A percentile compares a stretch with the other conserved stretches of the same genome.
Conservation (phyloP, 2,329 filamentous ascomycete species). For the Talaromyces sp. region DNA sequence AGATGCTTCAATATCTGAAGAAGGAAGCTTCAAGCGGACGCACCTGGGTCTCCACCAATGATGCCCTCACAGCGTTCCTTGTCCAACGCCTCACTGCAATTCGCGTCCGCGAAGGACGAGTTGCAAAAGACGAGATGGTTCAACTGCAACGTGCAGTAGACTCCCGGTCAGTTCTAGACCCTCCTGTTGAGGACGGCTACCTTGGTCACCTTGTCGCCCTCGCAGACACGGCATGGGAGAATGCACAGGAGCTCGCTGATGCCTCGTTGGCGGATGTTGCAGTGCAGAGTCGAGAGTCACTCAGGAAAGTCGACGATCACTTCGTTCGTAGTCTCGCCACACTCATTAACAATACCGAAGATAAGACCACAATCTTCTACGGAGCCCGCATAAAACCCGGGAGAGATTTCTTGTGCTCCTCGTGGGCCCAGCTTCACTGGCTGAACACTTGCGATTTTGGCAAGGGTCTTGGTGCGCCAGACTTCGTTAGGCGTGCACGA, state of each 20-base stretch:
- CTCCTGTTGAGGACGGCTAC: not conserved
- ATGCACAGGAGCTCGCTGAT: not conserved
- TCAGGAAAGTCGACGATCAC: not conserved
- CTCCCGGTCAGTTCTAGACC: not conserved
- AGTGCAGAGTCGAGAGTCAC: not conserved
- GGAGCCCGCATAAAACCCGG: not conserved
- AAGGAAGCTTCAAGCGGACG: not conserved
- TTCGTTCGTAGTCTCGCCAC: not conserved
- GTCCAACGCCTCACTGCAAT: not conserved
- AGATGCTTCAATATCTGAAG: not conserved
- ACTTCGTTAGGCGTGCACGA: not conserved
- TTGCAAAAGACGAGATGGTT: not conserved
- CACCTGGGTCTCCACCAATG: not conserved
- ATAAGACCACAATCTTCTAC: not conserved
- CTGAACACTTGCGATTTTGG: not conserved
- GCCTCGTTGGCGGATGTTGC: not conserved
- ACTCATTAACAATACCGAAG: not conserved
- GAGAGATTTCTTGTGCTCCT: not conserved
- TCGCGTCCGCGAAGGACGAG: not conserved
- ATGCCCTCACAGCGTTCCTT: not conserved
- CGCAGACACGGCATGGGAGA: not conserved
- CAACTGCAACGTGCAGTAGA: not conserved
- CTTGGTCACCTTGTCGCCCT: not conserved
- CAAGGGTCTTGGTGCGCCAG: not conserved
- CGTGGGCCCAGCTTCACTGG: not conserved